Evolutionary conservation across 1,139 yeast species (phyloP), one percentile per base, ranked within the genome.

Genomic region (Zygoascus sp.): DNA sequence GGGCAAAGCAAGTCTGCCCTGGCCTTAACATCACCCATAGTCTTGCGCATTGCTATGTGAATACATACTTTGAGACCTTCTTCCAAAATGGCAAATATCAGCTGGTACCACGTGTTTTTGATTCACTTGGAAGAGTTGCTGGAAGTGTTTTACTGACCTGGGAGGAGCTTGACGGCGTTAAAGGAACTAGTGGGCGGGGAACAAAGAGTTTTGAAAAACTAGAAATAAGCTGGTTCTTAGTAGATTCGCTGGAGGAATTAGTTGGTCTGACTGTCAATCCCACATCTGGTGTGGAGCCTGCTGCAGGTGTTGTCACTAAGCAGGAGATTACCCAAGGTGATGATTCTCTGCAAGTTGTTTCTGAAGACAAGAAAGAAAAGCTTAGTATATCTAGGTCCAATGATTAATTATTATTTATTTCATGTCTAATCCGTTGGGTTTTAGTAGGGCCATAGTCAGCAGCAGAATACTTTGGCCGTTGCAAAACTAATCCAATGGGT

Each of bases 81-180:
- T 49, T 53, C 11, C 27, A 15, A 23, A 20, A 36, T 21, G 32
- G 17, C 30, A 19, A 10, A 19, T 9, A 4, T 7, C 16, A 5
- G 3, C 6, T 3, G 20, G 8, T 13, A 53, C 52, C 2, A 48
- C 28, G 46, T 17, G 21, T 11, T 3, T 9, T 10, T 11, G 20
- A 16, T 4, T 7, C 16, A 15, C 10, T n/a, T 22, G 44, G 47
- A 25, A 46, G 51, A 10, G 19, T 43, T 8, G 13, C 17, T 1
- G 59, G 65, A 39, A 47, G 58, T 32, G 58, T 63, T 38, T 47
- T 51, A 7, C 58, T 68, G 3, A 44, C 50, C 5, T 83, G 90
- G 94, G 69, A 70, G 2, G 74, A 79, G 1, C 65, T 83, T 51
- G 96, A 88, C 59, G 96, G 96, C 0, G 73, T 72, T 55, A 74